phyloP scores from a whole-genome alignment of 164 flowering plant genomes.

The Litsea cubeba region DNA sequence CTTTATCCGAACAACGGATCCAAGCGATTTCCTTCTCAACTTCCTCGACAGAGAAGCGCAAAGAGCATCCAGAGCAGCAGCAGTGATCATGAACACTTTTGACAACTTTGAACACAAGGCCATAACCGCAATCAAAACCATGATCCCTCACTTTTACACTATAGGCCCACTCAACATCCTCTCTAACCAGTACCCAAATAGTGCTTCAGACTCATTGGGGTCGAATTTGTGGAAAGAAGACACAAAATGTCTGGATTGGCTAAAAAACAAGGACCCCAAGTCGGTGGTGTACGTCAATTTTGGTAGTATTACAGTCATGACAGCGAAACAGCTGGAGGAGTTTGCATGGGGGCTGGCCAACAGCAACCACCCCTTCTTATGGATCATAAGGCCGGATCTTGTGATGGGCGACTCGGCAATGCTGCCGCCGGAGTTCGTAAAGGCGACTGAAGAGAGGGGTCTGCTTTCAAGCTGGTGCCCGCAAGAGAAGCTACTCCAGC shows the following conservation, averaged over 20 bases:
- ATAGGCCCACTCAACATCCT: constrained; percentile 16
- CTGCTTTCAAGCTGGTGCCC: constrained; percentile 40
- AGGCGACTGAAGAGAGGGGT: constrained; percentile 26
- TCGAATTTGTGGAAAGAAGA: constrained; percentile 52
- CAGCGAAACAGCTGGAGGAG: constrained; percentile 32
- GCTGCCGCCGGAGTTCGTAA: constrained; percentile 25
- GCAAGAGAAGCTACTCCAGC: constrained; percentile 30
- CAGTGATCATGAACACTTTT: constrained; percentile 12
- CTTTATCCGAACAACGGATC: constrained; percentile 8
- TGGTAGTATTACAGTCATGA: constrained; percentile 40
- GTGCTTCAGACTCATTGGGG: constrained; percentile 12
- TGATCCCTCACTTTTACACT: constrained; percentile 1
- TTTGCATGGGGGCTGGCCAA: constrained; percentile 56
- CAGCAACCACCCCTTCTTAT: constrained; percentile 32
- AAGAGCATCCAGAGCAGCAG: constrained; percentile 1
- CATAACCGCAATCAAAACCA: constrained; percentile 4
- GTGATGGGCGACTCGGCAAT: constrained; percentile 28
- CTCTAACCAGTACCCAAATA: not conserved
- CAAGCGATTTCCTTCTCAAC: constrained; percentile 13
- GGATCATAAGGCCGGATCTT: constrained; percentile 48
- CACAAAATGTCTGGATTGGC: constrained; percentile 33
- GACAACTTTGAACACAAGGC: constrained; percentile 10
- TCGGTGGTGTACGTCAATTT: constrained; percentile 48
- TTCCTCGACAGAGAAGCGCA: not conserved
- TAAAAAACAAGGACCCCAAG: constrained; percentile 26